Conservation (phyloP, 495 filamentous ascomycete genomes). For the Penicillium pancosmium region DNA sequence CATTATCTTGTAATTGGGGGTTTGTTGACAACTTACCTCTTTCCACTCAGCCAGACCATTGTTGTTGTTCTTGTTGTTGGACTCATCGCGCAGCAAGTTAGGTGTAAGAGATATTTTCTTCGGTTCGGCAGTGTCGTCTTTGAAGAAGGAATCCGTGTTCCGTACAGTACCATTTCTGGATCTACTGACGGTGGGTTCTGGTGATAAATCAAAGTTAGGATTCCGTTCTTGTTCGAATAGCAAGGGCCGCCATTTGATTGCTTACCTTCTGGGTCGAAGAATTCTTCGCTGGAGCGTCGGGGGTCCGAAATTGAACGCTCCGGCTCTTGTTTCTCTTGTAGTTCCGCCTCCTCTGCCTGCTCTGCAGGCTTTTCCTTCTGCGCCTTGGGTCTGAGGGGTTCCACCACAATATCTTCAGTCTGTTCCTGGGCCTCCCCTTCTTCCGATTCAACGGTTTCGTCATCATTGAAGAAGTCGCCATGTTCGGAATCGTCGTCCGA, state of each 20-base stretch:
- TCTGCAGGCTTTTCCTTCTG: conserved; percentile 40
- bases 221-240: neutral
- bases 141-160: conserved; percentile 95
- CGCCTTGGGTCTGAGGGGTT: conserved; percentile 47
- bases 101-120: conserved; percentile 97
- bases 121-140: conserved; percentile 90
- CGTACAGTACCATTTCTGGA: conserved; percentile 83
- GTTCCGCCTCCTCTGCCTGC: conserved; percentile 30
- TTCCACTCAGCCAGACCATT: conserved; percentile 63
- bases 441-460: conserved; percentile 47
- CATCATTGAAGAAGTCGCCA: conserved; percentile 58
- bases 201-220: conserved; percentile 17
- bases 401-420: conserved; percentile 48
- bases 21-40: conserved; percentile 56
- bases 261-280: conserved; percentile 55
- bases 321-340: conserved; percentile 30
- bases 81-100: conserved; percentile 87
- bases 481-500: conserved; percentile 77
- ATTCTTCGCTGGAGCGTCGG: conserved; percentile 65
- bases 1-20: conserved; percentile 32
- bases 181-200: conserved; percentile 61
- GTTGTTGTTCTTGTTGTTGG: conserved; percentile 45
- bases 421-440: conserved; percentile 43
- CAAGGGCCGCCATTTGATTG: neutral
- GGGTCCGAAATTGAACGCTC: conserved; percentile 41